Conservation (phyloP, 2,329 filamentous ascomycete genomes). For the Colletotrichum cereale region DNA sequence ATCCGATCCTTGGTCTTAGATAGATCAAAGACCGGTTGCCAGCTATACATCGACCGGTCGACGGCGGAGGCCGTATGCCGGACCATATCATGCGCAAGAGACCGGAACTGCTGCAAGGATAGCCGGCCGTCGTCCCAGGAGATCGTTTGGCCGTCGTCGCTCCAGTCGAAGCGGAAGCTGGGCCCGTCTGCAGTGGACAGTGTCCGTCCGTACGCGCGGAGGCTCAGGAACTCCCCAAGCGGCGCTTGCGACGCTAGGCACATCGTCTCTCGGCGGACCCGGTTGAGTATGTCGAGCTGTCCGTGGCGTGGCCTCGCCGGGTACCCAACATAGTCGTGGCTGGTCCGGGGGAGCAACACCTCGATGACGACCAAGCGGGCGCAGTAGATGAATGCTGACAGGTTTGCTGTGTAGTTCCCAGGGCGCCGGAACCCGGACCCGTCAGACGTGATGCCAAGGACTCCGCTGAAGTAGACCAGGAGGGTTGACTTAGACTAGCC, state of each 20-base stretch:
- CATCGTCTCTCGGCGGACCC: slow-evolving; percentile 8
- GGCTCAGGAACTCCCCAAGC: neutral
- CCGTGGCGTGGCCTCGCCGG: slow-evolving; percentile 2
- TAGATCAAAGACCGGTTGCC: neutral
- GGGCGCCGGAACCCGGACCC: neutral
- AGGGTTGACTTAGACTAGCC: neutral
- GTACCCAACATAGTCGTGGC: slow-evolving; percentile 1
- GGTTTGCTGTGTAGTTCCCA: neutral
- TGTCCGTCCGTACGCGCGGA: neutral
- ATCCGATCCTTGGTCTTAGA: neutral
- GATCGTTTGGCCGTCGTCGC: neutral
- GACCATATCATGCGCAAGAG: neutral
- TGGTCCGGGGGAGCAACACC: slow-evolving; percentile 7
- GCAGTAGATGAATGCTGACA: slow-evolving; percentile 9
- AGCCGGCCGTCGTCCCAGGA: neutral
- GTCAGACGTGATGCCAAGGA: neutral
- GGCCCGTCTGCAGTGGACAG: neutral
- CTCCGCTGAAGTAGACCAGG: neutral
- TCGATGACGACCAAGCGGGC: slow-evolving; percentile 2
- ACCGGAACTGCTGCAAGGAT: slow-evolving; percentile 2
- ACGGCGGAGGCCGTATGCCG: neutral
- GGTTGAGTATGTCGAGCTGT: neutral
- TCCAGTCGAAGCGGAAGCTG: neutral
- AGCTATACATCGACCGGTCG: neutral
- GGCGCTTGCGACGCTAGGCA: slow-evolving; percentile 5